Percentiles rank a stretch among this genome's conserved stretches.
phyloP scores from a whole-genome alignment of 148 eudicot species.

The Rheum nobile region DNA sequence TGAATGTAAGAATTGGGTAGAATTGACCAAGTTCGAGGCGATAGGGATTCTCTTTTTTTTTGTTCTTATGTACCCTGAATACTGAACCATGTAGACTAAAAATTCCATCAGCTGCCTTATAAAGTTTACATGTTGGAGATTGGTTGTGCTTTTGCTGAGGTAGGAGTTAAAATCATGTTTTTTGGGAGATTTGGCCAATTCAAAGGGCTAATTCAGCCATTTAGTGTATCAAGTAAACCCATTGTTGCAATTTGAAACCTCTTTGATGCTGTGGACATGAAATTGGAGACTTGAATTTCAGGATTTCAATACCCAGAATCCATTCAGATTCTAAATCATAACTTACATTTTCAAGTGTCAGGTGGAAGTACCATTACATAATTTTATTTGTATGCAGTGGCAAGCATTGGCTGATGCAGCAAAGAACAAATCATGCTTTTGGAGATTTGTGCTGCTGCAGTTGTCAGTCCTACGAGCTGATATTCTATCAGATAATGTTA shows the following conservation, averaged over 20 bases:
- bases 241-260: not conserved
- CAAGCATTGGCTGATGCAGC: conserved; percentile 80
- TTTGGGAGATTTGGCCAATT: not conserved
- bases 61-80: not conserved
- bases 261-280: not conserved
- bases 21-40: not conserved
- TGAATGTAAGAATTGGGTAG: not conserved
- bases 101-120: not conserved
- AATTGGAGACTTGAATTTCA: not conserved
- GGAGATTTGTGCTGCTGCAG: conserved; percentile 94
- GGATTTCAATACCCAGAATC: not conserved
- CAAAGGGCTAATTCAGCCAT: not conserved
- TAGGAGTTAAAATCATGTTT: not conserved
- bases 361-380: not conserved
- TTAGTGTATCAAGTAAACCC: not conserved
- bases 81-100: not conserved
- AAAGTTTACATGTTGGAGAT: not conserved
- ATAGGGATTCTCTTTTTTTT: not conserved
- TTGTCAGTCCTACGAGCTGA: conserved; percentile 66
- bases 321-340: not conserved
- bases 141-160: not conserved
- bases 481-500: conserved; percentile 40
- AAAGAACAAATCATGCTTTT: conserved; percentile 62
- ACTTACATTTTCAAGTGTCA: not conserved
- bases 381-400: conserved; percentile 47